Evolutionary conservation across 306 rosid species (phyloP).

Genomic region (Chamaecrista fasciculata): DNA sequence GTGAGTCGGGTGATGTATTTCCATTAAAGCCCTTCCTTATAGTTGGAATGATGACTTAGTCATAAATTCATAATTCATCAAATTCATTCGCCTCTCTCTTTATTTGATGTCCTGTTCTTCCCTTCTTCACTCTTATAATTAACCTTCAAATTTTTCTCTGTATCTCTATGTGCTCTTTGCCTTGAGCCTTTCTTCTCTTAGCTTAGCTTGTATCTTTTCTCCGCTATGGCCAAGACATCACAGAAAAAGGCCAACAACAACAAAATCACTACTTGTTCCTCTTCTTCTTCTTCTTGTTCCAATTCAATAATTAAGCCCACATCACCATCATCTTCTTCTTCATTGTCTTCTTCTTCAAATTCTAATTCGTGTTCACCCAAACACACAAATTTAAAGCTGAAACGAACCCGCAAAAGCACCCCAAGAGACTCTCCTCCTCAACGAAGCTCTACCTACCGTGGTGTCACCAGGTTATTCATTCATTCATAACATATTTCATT

Average conservation of each 20-base stretch:
- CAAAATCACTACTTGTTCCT: no score
- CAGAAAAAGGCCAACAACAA: conserved; percentile 38
- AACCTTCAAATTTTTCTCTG: neutral
- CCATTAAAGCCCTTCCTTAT: conserved; percentile 38
- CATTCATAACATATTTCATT: no score
- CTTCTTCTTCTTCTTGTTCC: no score
- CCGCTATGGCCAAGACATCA: conserved; percentile 59
- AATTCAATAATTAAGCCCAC: no score
- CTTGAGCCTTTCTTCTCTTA: no score
- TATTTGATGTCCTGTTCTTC: no score
- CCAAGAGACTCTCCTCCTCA: conserved; percentile 76
- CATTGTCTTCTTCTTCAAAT: no score
- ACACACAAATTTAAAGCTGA: conserved; percentile 22
- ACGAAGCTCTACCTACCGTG: conserved; percentile 76
- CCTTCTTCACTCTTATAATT: conserved; percentile 32
- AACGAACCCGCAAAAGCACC: conserved; percentile 62
- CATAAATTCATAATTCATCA: no score
- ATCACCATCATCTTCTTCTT: no score
- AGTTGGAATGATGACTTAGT: conserved; percentile 53
- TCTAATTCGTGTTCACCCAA: no score
- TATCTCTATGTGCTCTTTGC: neutral
- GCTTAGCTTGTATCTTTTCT: no score
- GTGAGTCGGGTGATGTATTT: conserved; percentile 33
- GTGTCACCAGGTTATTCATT: conserved; percentile 71
- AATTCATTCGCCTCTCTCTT: no score